Evolutionary conservation across 768 basidiomycete species (phyloP).

Genomic region (Mycena maculata): DNA sequence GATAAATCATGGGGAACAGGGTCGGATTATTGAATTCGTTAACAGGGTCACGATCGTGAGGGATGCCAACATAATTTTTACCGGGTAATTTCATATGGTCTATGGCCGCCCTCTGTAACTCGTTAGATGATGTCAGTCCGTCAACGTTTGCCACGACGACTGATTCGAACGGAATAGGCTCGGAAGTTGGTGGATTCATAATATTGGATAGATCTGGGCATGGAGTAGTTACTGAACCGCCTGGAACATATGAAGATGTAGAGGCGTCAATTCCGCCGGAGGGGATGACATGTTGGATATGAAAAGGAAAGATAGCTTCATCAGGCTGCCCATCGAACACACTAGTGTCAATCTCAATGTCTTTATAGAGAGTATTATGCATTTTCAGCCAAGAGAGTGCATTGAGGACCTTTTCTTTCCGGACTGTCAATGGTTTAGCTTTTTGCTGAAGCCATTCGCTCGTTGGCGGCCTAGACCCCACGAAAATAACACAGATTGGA

Average conservation of each 20-base stretch:
- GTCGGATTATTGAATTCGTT: conserved; percentile 40
- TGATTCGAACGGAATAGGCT: neutral
- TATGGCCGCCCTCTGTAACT: neutral
- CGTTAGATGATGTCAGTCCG: neutral
- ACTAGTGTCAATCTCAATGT: neutral
- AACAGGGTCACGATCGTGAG: conserved; percentile 32
- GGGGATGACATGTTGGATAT: conserved; percentile 13
- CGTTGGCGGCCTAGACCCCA: neutral
- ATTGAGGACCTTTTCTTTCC: neutral
- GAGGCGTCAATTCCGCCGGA: neutral
- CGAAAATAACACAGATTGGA: conserved; percentile 11
- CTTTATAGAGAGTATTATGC: conserved; percentile 5
- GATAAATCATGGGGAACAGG: conserved; percentile 43
- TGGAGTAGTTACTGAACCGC: conserved; percentile 37
- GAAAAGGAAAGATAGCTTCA: conserved; percentile 8
- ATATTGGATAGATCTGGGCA: neutral
- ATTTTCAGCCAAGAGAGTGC: conserved; percentile 17
- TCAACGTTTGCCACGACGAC: conserved; percentile 6
- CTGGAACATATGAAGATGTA: conserved; percentile 40
- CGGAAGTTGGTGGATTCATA: conserved; percentile 7
- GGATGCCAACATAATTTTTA: conserved; percentile 30
- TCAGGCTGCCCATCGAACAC: neutral
- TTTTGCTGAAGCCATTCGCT: neutral
- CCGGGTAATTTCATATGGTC: conserved; percentile 1
- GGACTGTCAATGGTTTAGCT: conserved; percentile 1